Conservation (phyloP, 495 filamentous ascomycete genomes). For the Penicillium pulvis region DNA sequence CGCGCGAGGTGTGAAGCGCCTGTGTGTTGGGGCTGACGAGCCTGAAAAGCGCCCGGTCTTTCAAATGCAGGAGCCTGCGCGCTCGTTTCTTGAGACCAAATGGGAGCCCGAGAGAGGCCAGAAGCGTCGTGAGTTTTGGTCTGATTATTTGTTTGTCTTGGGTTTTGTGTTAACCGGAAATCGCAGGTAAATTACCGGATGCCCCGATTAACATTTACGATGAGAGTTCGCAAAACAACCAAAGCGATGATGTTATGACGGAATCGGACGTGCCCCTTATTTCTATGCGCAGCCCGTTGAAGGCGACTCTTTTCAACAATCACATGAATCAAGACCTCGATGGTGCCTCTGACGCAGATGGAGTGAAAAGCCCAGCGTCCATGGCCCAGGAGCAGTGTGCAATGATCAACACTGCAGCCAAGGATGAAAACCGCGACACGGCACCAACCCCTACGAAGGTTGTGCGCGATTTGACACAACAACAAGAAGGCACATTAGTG, state of each 20-base stretch:
- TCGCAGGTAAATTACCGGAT: conserved; percentile 43
- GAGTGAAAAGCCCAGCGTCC: not conserved
- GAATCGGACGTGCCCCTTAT: conserved; percentile 13
- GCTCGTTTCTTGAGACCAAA: conserved; percentile 45
- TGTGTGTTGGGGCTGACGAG: conserved; percentile 32
- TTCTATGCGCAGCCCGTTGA: conserved; percentile 6
- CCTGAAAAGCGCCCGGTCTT: conserved; percentile 9
- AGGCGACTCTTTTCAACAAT: conserved; percentile 21
- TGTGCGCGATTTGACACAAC: conserved; percentile 31
- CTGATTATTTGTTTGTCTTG: not conserved
- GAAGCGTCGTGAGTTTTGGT: conserved; percentile 42
- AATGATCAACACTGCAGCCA: conserved; percentile 8
- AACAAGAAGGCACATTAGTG: conserved; percentile 41
- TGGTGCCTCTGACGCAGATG: conserved; percentile 11
- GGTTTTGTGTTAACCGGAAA: conserved; percentile 6
- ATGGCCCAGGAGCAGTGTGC: conserved; percentile 7
- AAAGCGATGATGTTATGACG: conserved; percentile 19
- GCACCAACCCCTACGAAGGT: conserved; percentile 16
- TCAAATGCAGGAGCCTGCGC: conserved; percentile 21
- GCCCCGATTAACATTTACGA: conserved; percentile 22
- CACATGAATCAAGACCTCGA: not conserved
- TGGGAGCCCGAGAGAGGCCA: conserved; percentile 38
- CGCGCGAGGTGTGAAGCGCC: conserved; percentile 50
- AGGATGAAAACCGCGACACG: conserved; percentile 3
- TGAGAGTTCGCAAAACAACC: conserved; percentile 13